Conservation (phyloP, 306 rosid species). For the Cicer bijugum region DNA sequence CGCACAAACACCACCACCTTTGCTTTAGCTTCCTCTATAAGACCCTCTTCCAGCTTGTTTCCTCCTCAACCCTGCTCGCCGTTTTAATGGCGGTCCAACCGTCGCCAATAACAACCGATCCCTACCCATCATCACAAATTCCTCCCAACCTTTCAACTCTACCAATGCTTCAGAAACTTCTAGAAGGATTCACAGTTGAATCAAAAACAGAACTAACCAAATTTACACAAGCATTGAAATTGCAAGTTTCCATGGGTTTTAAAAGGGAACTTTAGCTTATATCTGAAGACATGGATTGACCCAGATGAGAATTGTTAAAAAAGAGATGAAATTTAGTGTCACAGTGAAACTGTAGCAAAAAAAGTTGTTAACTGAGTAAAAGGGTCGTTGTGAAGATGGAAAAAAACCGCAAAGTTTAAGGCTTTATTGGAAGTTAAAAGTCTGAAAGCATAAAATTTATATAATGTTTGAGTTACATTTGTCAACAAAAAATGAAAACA, state of each 20-base stretch:
- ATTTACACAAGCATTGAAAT: conserved; percentile 38
- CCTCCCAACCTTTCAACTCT: conserved; percentile 21
- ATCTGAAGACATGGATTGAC: conserved; percentile 84
- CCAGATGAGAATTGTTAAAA: background rate
- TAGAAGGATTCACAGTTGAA: conserved; percentile 23
- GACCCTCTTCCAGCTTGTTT: conserved; percentile 99
- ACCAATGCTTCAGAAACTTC: conserved; percentile 38
- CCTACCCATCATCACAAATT: conserved; percentile 64
- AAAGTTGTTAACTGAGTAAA: background rate
- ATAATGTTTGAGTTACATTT: conserved; percentile 46
- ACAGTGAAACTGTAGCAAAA: background rate
- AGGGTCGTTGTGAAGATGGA: conserved; percentile 1
- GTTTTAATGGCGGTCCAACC: conserved; percentile 97
- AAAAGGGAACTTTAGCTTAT: conserved; percentile 59
- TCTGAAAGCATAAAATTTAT: conserved; percentile 41
- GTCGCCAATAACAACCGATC: conserved; percentile 77
- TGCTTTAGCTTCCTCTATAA: conserved; percentile 90
- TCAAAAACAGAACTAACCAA: conserved; percentile 20
- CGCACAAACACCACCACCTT: conserved; percentile 29
- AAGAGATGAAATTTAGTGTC: background rate
- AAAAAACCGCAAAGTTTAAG: conserved; percentile 45
- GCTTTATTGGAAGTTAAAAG: conserved; percentile 43
- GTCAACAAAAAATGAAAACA: conserved; percentile 43
- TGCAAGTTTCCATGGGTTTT: conserved; percentile 49
- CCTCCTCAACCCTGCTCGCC: conserved; percentile 97